phyloP scores from a whole-genome alignment of 2,329 filamentous ascomycete genomes.

The Calonectria multiphialidica region DNA sequence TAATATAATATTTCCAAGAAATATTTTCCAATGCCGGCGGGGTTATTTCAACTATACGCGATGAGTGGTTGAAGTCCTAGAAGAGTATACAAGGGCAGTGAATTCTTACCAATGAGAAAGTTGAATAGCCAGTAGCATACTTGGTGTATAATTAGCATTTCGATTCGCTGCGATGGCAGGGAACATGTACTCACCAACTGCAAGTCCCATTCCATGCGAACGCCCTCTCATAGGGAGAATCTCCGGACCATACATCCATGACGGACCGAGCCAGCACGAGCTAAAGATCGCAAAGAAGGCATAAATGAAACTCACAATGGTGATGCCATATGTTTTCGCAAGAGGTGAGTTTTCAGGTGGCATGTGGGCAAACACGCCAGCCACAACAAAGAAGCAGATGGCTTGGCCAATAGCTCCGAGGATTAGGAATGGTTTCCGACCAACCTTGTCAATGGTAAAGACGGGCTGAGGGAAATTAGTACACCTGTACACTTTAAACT shows the following conservation, averaged over 20 bases:
- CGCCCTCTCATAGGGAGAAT: background rate
- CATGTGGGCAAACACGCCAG: background rate
- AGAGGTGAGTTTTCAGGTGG: background rate
- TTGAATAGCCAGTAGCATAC: background rate
- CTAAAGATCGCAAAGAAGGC: conserved; percentile 2
- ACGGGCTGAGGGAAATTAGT: background rate
- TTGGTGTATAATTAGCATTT: background rate
- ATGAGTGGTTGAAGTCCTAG: background rate
- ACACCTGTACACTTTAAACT: background rate
- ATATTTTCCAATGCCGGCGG: background rate
- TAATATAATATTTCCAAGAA: background rate
- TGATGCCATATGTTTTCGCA: background rate
- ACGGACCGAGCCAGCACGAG: background rate
- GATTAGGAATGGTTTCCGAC: background rate
- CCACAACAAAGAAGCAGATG: background rate
- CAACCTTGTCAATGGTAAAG: background rate
- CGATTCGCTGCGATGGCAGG: fast-evolving
- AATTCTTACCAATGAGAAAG: background rate
- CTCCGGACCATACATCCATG: background rate
- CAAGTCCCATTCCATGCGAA: background rate
- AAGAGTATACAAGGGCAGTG: too few relatives aligned
- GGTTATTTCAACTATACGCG: background rate
- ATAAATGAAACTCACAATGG: background rate
- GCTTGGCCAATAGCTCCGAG: background rate
- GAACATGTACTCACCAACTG: background rate